Percentiles rank a stretch among this genome's conserved stretches.
phyloP scores from a whole-genome alignment of 768 basidiomycete genomes.

The Amanita muscaria region DNA sequence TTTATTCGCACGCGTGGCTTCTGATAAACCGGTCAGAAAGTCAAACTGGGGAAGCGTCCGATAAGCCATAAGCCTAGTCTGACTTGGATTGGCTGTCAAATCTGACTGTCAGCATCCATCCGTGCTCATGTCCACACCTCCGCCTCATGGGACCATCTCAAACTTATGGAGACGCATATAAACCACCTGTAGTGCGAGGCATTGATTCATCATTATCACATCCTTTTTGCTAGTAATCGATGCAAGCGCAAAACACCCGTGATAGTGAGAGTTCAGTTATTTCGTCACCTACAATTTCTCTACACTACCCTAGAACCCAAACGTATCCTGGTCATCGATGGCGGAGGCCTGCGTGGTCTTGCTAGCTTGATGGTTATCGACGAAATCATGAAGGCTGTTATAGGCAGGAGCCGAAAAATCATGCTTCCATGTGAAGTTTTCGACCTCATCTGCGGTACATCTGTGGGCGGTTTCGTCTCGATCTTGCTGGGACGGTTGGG shows the following conservation, averaged over 20 bases:
- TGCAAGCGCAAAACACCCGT: not conserved
- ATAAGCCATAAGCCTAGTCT: too few species aligned
- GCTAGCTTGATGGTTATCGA: slow-evolving; percentile 18
- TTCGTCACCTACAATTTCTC: not conserved
- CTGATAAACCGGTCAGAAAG: too few species aligned
- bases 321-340: slow-evolving; percentile 19
- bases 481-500: slow-evolving; percentile 22
- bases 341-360: slow-evolving; percentile 20
- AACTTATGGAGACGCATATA: too few species aligned
- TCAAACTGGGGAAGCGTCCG: too few species aligned
- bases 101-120: too few species aligned
- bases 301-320: not conserved
- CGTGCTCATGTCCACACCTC: too few species aligned
- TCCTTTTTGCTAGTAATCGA: too few species aligned
- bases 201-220: too few species aligned
- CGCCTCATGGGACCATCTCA: too few species aligned
- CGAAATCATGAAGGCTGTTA: slow-evolving; percentile 15
- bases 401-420: slow-evolving; percentile 11
- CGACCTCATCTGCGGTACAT: slow-evolving; percentile 20
- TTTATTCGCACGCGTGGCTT: too few species aligned
- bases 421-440: slow-evolving; percentile 22
- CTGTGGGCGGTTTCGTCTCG: slow-evolving; percentile 20
- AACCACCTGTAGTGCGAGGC: too few species aligned
- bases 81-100: too few species aligned
- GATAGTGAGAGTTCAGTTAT: not conserved